These are phyloP conservation scores for Botrytis paeoniae DNA, from an alignment of 2,329 filamentous ascomycete genomes.

Conservation along the genomic window DNA sequence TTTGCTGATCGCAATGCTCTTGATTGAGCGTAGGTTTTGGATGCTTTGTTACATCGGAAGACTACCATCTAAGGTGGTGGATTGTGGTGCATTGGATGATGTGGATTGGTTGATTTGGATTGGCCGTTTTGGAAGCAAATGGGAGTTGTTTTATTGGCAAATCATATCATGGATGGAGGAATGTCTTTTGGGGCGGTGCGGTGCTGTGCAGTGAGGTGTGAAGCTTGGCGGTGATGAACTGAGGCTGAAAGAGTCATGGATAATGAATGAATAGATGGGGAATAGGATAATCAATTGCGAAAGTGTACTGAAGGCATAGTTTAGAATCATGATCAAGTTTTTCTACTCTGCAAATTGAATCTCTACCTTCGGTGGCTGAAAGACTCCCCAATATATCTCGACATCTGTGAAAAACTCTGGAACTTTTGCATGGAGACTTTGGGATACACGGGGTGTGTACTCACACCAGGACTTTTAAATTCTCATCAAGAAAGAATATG, in stretches of 20 bases:
- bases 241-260: not conserved
- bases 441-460: not conserved
- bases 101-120: no score
- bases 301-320: not conserved
- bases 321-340: not conserved
- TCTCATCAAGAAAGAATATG: not conserved
- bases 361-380: not conserved
- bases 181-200: not conserved
- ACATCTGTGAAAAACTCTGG: not conserved
- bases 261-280: not conserved
- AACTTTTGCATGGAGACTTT: not conserved
- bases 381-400: not conserved
- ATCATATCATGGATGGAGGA: not conserved
- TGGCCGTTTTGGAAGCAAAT: not conserved
- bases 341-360: not conserved
- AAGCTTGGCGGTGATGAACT: not conserved
- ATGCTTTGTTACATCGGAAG: conserved; percentile 28
- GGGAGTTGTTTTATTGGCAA: not conserved
- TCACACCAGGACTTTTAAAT: not conserved
- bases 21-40: not conserved
- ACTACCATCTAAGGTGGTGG: conserved; percentile 31
- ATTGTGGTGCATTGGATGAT: not conserved
- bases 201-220: not conserved
- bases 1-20: conserved; percentile 40
- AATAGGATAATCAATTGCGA: not conserved